Base-by-base conservation (phyloP, 345 rosid species). In the Pseudoturritis turrita region DNA sequence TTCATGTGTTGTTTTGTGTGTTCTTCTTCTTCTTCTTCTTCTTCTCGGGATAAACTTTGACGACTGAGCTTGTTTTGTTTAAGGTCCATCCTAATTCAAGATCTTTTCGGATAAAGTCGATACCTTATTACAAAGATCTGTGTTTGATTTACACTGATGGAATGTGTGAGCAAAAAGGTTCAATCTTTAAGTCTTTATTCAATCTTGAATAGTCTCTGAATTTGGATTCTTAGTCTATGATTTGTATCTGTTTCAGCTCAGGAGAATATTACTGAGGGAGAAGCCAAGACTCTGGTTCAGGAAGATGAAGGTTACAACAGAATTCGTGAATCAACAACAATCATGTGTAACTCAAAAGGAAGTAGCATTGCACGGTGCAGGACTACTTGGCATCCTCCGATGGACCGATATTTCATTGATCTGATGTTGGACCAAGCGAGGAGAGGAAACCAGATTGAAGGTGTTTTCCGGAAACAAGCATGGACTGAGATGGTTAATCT, bases 311-410 rank as follows among this genome's bases (percentile, higher is more conserved):
- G 78, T 70, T 67, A 51, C 47, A 70, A 66, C 55, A 49, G 77
- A 22, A 44, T 61, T 31, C 74, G 81, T 55, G 70, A 47, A 14
- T 58, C 86, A 10, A 77, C 79, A 13, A n/a, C 60, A 35, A 31
- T 57, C 50, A 26, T 17, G 44, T 49, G 68, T 51, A 43, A 10
- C 37, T 14, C 36, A 5, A 56, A 68, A 25, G 83, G 74, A 72
- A 82, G 69, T 17, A 31, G 35, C 46, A 15, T 53, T 11, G 40
- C 81, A n/a, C 65, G 97, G 39, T 60, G 75, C 36, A 85, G 96
- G 72, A 91, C 89, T 8, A 75, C 84, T 62, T 92, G 95, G 96
- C 87, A 89, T 70, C 95, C 96, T 8, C 88, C 92, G 21, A 92
- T 92, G 98, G 98, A 92, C 68, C 75, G 86, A 15, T 85, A 76